A percentile compares a stretch with the other conserved stretches of the same genome.
phyloP scores from a whole-genome alignment of 2,329 filamentous ascomycete genomes.

The Chaetomium olivaceum region DNA sequence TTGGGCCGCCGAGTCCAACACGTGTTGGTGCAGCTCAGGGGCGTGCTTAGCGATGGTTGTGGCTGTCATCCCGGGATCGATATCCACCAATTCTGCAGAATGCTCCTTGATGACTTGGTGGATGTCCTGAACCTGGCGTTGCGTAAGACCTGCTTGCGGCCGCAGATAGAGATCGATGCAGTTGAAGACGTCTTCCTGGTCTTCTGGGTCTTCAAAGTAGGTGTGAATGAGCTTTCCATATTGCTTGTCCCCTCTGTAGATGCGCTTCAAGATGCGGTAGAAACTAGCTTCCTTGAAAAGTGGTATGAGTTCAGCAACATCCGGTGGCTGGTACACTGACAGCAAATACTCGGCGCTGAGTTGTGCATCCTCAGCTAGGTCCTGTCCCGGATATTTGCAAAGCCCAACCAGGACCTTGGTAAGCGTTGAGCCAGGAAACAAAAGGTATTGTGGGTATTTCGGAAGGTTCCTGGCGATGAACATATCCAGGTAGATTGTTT shows the following conservation, averaged over 20 bases:
- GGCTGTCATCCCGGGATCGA: constrained; percentile 67
- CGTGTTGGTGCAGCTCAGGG: constrained; percentile 63
- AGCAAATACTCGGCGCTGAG: constrained; percentile 95
- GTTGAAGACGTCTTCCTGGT: constrained; percentile 73
- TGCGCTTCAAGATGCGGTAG: constrained; percentile 86
- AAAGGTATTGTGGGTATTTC: constrained; percentile 93
- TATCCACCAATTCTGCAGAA: constrained; percentile 64
- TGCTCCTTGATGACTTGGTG: constrained; percentile 65
- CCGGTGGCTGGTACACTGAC: constrained; percentile 88
- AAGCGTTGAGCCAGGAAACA: constrained; percentile 83
- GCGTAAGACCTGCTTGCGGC: constrained; percentile 60
- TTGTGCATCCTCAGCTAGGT: constrained; percentile 89
- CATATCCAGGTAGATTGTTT: constrained; percentile 97
- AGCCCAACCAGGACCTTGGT: constrained; percentile 78
- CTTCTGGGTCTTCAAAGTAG: constrained; percentile 82
- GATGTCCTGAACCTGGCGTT: constrained; percentile 73
- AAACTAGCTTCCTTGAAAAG: constrained; percentile 79
- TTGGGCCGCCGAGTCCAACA: constrained; percentile 63
- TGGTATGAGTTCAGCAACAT: constrained; percentile 73
- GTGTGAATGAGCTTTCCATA: constrained; percentile 75
- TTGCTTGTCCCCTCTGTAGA: constrained; percentile 77
- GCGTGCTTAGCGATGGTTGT: constrained; percentile 62
- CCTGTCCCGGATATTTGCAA: constrained; percentile 77
- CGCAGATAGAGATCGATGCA: constrained; percentile 76
- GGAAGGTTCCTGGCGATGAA: constrained; percentile 94